phyloP scores from a whole-genome alignment of 495 filamentous ascomycete species.

The Neohortaea acidophila region DNA sequence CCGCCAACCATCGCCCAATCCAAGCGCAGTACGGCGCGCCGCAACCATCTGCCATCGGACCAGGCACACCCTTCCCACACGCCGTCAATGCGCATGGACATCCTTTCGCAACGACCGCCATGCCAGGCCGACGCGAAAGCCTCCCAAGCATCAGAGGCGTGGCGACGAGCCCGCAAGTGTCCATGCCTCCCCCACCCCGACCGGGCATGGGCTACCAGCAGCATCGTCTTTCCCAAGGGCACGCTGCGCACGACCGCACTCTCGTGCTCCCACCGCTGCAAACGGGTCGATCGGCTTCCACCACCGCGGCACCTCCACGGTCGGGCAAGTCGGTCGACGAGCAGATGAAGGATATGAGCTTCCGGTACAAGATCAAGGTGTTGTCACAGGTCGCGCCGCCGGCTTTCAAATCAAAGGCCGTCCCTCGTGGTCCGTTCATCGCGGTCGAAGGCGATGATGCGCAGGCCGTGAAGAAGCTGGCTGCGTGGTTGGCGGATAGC shows the following conservation, averaged over 20 bases:
- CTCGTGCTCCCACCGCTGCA: conserved; percentile 43
- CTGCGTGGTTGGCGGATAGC: conserved; percentile 44
- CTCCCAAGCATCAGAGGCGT: conserved; percentile 14
- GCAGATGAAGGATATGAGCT: conserved; percentile 16
- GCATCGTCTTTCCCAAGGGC: conserved; percentile 14
- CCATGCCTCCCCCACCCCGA: conserved; percentile 16
- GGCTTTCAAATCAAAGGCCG: conserved; percentile 28
- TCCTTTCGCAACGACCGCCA: not conserved
- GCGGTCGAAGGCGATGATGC: conserved; percentile 62
- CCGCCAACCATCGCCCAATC: conserved; percentile 1
- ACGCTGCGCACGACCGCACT: conserved; percentile 12
- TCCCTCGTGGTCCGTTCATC: conserved; percentile 58
- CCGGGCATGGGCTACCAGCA: conserved; percentile 18
- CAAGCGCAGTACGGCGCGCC: conserved; percentile 2
- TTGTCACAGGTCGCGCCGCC: conserved; percentile 55
- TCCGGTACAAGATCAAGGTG: conserved; percentile 47
- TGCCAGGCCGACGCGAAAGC: conserved; percentile 8
- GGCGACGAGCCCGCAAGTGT: conserved; percentile 19
- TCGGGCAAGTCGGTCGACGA: conserved; percentile 24
- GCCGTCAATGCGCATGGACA: conserved; percentile 1
- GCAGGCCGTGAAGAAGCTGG: conserved; percentile 37
- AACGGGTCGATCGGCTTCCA: conserved; percentile 6
- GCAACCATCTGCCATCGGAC: not conserved
- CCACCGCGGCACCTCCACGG: conserved; percentile 10
- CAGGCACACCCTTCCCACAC: conserved; percentile 19